Evolutionary conservation across 2,329 filamentous ascomycete genomes (phyloP), one percentile per base, ranked within the genome.

Genomic region (Aspergillus terreus): DNA sequence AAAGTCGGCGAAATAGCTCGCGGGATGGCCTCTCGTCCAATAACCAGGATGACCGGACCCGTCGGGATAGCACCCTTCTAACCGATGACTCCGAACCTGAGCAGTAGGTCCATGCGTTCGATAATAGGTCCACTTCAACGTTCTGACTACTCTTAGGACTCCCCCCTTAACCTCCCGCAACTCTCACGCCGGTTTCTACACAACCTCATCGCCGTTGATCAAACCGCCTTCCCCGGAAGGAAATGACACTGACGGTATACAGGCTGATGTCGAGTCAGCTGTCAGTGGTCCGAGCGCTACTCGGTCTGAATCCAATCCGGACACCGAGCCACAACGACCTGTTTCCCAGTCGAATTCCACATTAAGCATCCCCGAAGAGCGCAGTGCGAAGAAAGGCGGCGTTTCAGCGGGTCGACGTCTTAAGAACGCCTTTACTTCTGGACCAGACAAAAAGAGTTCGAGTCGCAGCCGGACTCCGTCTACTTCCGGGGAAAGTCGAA

Each of bases 351-450:
- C 62, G 14, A 59, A 54, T 19, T 62, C 63, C 49, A 60, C 63
- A 38, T 58, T 71, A 44, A 64, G 64, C 44, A 59, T 69, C 14
- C 66, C 71, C 21, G 60, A 63, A 36, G 66, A 73, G 46, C 61
- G 66, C 38, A 59, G 44, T 53, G 66, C 71, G 43, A 73, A 74
- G 55, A 80, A 80, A 59, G 81, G 87, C 53, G 83, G 83, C 21
- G 78, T 82, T 17, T 92, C 90, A 9, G 87, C 88, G 10, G 83
- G 81, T 47, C 82, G 84, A 63, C 88, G 85, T 63, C 76, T 92
- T 55, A 87, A 82, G 67, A 84, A 86, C 64, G 87, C 86, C 11
- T 90, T 94, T 63, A 81, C 75, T 52, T 70, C 68, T 7, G 65
- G 63, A 10, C 65, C 67, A 33, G 75, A 78, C 42, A 84, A 80